These are phyloP conservation scores for Solanum paucissectum DNA, from an alignment of 257 asterid genomes.

Conservation along the genomic window DNA sequence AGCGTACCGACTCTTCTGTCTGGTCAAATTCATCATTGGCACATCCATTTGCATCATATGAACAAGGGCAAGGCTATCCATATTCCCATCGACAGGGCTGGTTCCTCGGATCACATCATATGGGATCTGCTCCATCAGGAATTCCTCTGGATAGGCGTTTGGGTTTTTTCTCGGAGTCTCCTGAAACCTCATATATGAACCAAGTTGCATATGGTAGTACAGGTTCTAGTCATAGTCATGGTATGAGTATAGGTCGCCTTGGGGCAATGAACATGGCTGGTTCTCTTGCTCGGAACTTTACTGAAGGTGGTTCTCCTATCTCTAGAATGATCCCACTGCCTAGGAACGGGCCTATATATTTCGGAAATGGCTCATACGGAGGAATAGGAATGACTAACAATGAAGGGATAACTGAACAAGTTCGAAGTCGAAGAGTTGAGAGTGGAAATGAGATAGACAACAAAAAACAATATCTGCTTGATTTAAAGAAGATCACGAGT, in stretches of 20 bases:
- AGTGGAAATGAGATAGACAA: slow-evolving; percentile 59
- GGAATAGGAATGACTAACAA: slow-evolving; percentile 33
- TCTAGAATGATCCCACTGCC: slow-evolving; percentile 53
- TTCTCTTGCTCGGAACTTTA: slow-evolving; percentile 48
- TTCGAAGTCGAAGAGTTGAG: slow-evolving; percentile 64
- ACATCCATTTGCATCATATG: slow-evolving; percentile 32
- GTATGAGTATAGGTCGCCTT: slow-evolving; percentile 30
- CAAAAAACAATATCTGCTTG: slow-evolving; percentile 81
- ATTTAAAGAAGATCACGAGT: slow-evolving; percentile 62
- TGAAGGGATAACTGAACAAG: slow-evolving; percentile 51
- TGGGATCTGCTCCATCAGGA: slow-evolving; percentile 96
- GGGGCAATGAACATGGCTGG: slow-evolving; percentile 56
- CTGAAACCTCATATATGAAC: slow-evolving; percentile 53
- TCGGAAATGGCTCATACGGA: slow-evolving; percentile 65
- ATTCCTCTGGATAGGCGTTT: slow-evolving; percentile 61
- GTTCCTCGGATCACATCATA: slow-evolving; percentile 52
- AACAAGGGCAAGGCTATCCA: slow-evolving; percentile 39
- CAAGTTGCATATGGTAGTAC: slow-evolving; percentile 38
- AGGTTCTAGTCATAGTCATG: slow-evolving; percentile 34
- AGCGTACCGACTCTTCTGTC: slow-evolving; percentile 34
- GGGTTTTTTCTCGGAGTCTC: slow-evolving; percentile 79
- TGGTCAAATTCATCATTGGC: slow-evolving; percentile 49
- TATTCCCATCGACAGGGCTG: slow-evolving; percentile 40
- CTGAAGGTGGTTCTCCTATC: slow-evolving; percentile 57
- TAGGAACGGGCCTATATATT: slow-evolving; percentile 53